phyloP scores from a whole-genome alignment of 306 rosid genomes.

The Rosa rugosa region DNA sequence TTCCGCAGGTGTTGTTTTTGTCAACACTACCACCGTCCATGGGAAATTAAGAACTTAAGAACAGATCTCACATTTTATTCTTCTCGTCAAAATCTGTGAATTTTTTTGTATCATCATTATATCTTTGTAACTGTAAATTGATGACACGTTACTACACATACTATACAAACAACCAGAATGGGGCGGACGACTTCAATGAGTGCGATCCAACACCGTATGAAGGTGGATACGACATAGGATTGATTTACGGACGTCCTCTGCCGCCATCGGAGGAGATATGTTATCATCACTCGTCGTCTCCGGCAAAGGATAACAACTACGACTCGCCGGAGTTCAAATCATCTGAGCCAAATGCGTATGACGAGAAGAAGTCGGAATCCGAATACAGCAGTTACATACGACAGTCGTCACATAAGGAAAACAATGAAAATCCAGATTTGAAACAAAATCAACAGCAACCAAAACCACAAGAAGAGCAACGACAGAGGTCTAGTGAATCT shows the following conservation, averaged over 20 bases:
- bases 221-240: constrained; percentile 54
- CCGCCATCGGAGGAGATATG: constrained; percentile 35
- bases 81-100: background rate
- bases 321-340: background rate
- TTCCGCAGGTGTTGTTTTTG: background rate
- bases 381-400: constrained; percentile 5
- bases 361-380: background rate
- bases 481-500: background rate
- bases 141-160: constrained; percentile 19
- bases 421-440: no score
- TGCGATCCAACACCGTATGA: constrained; percentile 65
- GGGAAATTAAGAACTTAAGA: background rate
- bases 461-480: background rate
- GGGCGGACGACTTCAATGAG: constrained; percentile 38
- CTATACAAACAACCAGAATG: constrained; percentile 14
- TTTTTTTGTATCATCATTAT: background rate
- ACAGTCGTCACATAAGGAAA: background rate
- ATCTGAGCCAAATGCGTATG: background rate
- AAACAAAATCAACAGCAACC: background rate
- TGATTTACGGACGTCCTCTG: constrained; percentile 62
- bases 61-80: background rate
- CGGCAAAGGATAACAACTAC: background rate
- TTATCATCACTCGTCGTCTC: background rate
- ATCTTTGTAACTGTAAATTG: no score
- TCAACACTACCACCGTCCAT: background rate